Evolutionary conservation across 805 yeast genomes (phyloP).

Genomic region (Schwanniomyces occidentalis): DNA sequence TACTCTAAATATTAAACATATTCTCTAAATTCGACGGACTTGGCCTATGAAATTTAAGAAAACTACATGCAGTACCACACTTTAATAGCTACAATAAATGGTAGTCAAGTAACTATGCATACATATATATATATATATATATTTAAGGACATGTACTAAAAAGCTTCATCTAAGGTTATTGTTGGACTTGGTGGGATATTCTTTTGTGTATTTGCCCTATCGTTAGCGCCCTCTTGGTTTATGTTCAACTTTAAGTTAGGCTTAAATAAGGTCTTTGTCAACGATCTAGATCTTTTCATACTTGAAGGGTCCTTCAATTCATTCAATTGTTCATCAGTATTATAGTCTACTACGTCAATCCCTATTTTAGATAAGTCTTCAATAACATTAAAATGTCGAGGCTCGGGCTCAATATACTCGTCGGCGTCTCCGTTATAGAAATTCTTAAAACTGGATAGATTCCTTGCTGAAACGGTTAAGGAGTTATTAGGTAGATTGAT

Average conservation of each 20-base stretch:
- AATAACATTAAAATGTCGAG: conserved; percentile 28
- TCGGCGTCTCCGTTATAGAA: conserved; percentile 12
- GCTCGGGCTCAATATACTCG: conserved; percentile 36
- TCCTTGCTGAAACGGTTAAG: conserved; percentile 19
- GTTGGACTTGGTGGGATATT: conserved; percentile 28
- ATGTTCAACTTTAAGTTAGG: conserved; percentile 31
- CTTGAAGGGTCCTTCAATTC: conserved; percentile 15
- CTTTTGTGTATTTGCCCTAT: conserved; percentile 1
- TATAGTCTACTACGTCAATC: conserved; percentile 26
- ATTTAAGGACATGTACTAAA: conserved; percentile 9
- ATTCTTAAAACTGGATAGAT: conserved; percentile 26
- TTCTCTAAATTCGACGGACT: no score
- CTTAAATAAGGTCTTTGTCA: conserved; percentile 37
- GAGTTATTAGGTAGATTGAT: conserved; percentile 14
- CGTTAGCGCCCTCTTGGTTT: conserved; percentile 1
- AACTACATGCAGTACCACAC: conserved; percentile 6
- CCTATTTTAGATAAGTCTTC: conserved; percentile 32
- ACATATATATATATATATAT: conserved; percentile 2
- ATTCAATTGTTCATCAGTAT: conserved; percentile 21
- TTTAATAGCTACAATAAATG: no score
- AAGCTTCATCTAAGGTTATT: conserved; percentile 40
- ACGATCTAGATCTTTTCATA: conserved; percentile 22
- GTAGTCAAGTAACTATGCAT: conserved; percentile 1
- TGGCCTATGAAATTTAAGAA: not conserved
- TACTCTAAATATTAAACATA: no score